Conservation (phyloP, 2,329 filamentous ascomycete genomes). For the Pestalotiopsis sp. region DNA sequence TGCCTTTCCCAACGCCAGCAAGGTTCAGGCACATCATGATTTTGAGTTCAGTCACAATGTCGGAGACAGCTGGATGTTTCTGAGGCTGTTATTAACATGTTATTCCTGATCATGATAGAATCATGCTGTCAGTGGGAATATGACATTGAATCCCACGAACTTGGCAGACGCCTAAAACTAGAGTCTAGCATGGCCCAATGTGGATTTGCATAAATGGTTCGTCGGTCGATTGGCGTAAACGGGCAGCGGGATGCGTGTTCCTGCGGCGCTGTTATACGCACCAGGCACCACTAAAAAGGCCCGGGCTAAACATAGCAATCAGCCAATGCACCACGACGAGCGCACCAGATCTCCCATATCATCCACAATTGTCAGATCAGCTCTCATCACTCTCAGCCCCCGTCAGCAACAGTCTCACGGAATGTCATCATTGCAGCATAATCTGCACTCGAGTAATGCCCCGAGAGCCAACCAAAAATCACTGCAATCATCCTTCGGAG, state of each 20-base stretch:
- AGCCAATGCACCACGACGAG: not conserved
- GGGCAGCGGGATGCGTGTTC: not conserved
- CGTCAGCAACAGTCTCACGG: not conserved
- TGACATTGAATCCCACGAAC: not conserved
- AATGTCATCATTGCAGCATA: conserved; percentile 12
- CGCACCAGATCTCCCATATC: not conserved
- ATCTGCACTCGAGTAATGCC: not conserved
- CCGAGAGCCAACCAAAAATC: not conserved
- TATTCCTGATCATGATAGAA: not conserved
- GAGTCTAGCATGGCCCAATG: not conserved
- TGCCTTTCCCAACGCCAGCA: not conserved
- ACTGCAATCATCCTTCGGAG: not conserved
- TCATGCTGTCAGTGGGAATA: not conserved
- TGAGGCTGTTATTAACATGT: not conserved
- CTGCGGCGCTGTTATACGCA: conserved; percentile 1
- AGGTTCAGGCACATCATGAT: not conserved
- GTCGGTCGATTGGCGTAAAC: not conserved
- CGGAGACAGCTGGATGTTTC: not conserved
- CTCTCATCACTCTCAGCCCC: not conserved
- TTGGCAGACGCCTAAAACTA: not conserved
- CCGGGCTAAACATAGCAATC: conserved; percentile 9
- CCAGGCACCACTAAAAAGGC: not conserved
- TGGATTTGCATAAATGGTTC: not conserved
- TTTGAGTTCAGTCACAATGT: not conserved
- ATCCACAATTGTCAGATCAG: not conserved